Evolutionary conservation across 2,329 filamentous ascomycete genomes (phyloP).

Genomic region (Aspergillus cejpii): DNA sequence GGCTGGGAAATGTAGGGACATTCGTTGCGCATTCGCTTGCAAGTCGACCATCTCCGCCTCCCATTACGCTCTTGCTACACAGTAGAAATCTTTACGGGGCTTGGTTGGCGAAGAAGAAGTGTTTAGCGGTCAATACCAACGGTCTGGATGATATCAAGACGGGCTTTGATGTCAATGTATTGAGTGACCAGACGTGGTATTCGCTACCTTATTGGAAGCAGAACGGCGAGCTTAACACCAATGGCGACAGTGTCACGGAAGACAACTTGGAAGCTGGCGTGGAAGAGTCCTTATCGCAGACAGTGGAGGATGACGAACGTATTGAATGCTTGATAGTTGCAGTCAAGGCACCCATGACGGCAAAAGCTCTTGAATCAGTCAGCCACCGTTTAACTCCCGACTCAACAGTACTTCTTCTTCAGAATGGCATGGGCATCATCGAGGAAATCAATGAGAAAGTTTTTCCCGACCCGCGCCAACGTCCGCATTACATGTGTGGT

Average conservation of each 20-base stretch:
- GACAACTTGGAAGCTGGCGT: constrained; percentile 5
- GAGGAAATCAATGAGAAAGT: constrained; percentile 66
- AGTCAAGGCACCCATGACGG: constrained; percentile 64
- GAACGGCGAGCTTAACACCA: constrained; percentile 9
- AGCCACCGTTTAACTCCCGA: constrained; percentile 59
- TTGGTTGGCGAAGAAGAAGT: constrained; percentile 29
- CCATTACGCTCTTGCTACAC: constrained; percentile 75
- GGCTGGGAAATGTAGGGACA: constrained; percentile 72
- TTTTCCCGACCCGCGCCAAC: constrained; percentile 58
- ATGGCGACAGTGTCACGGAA: constrained; percentile 5
- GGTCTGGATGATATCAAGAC: constrained; percentile 39
- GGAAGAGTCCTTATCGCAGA: constrained; percentile 9
- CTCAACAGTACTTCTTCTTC: constrained; percentile 68
- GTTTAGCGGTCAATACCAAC: constrained; percentile 33
- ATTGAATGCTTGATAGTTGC: constrained; percentile 72
- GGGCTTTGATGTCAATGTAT: constrained; percentile 42
- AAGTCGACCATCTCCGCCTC: constrained; percentile 55
- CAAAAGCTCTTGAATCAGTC: constrained; percentile 60
- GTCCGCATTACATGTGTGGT: constrained; percentile 72
- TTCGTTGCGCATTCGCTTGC: constrained; percentile 69
- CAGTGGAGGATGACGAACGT: constrained; percentile 38
- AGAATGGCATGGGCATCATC: constrained; percentile 76
- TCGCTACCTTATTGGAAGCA: constrained; percentile 23
- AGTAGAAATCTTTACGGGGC: constrained; percentile 36
- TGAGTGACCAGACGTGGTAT: constrained; percentile 30